Evolutionary conservation across 108 stramenopile genomes (phyloP).

Genomic region (Stephanodiscus minutulus): DNA sequence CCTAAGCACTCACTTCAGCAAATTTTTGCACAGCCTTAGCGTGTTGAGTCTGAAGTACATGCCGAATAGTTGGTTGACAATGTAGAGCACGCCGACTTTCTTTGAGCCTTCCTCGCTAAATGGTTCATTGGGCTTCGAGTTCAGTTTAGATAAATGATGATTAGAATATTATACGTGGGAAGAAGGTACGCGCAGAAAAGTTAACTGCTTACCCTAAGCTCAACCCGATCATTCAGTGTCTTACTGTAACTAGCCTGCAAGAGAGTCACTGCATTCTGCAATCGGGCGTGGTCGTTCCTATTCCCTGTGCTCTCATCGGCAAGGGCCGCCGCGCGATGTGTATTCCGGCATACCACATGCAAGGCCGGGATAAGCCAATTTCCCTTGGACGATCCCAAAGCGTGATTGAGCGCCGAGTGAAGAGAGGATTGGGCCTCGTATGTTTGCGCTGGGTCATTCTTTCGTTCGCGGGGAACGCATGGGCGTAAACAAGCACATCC

Average conservation of each 20-base stretch:
- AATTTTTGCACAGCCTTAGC: slow-evolving; percentile 90
- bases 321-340: slow-evolving; percentile 61
- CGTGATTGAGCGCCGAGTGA: slow-evolving; percentile 70
- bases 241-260: slow-evolving; percentile 82
- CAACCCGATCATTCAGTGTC: slow-evolving; percentile 85
- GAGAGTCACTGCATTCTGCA: slow-evolving; percentile 78
- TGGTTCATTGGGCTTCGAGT: slow-evolving; percentile 42
- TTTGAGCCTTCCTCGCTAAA: slow-evolving; percentile 71
- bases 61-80: slow-evolving; percentile 91
- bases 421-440: slow-evolving; percentile 69
- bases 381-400: slow-evolving; percentile 69
- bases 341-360: slow-evolving; percentile 71
- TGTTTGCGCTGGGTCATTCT: slow-evolving; percentile 55
- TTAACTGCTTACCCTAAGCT: slow-evolving; percentile 44
- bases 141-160: not conserved
- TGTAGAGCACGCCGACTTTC: slow-evolving; percentile 82
- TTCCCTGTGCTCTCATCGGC: slow-evolving; percentile 61
- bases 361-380: slow-evolving; percentile 87
- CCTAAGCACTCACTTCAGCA: slow-evolving; percentile 56
- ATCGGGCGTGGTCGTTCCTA: slow-evolving; percentile 62
- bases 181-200: slow-evolving; percentile 4
- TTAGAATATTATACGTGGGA: slow-evolving; percentile 19
- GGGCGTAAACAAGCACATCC: no score
- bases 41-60: slow-evolving; percentile 95
- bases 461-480: not conserved